phyloP scores from a whole-genome alignment of 305 asterid species.

The Solanum chacoense region DNA sequence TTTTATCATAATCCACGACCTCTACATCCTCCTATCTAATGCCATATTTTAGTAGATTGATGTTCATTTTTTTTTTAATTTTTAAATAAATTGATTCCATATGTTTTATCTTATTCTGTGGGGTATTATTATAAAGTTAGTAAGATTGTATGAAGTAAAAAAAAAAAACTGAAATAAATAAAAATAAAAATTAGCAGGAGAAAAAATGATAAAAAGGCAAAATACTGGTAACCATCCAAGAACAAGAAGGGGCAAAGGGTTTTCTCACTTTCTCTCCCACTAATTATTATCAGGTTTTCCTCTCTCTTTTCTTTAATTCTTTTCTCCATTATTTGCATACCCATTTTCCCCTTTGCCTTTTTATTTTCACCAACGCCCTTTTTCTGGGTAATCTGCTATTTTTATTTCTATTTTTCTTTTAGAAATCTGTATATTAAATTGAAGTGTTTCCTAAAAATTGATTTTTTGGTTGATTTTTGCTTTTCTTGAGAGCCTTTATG shows the following conservation, averaged over 20 bases:
- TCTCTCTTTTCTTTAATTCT: background rate
- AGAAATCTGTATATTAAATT: background rate
- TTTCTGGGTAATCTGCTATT: background rate
- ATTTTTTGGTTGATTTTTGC: background rate
- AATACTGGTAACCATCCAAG: conserved; percentile 5
- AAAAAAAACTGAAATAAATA: background rate
- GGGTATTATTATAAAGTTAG: background rate
- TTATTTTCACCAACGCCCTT: background rate
- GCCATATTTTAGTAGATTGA: background rate
- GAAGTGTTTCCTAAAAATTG: background rate
- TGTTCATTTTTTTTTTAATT: background rate
- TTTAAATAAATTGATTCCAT: background rate
- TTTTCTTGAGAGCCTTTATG: background rate
- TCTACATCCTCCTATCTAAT: background rate
- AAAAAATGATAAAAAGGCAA: background rate
- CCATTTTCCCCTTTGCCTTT: background rate
- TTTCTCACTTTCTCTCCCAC: conserved; percentile 6
- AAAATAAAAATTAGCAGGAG: background rate
- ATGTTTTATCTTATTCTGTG: background rate
- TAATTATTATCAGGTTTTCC: conserved; percentile 3
- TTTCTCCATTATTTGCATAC: background rate
- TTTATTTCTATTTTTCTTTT: background rate
- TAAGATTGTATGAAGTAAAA: background rate
- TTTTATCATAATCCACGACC: background rate
- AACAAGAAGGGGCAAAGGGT: conserved; percentile 3